Conservation (phyloP, 768 basidiomycete genomes). For the Sporobolomyces pararoseus region DNA sequence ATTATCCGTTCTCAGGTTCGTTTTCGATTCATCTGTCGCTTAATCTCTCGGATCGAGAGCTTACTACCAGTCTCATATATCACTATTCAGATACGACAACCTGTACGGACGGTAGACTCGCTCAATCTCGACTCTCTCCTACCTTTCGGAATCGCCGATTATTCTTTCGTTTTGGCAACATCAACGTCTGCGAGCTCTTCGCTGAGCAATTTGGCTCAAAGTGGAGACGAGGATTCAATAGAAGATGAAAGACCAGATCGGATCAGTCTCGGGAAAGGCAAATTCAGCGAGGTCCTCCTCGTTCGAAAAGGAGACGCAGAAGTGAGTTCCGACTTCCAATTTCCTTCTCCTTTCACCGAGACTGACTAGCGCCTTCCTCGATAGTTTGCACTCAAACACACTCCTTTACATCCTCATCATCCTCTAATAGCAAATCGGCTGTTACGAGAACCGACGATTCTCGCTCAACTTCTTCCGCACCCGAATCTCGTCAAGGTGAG, state of each 20-base stretch:
- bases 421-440: slow-evolving; percentile 53
- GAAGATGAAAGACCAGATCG: neutral
- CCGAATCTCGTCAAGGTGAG: slow-evolving; percentile 50
- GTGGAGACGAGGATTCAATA: neutral
- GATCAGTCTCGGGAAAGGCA: slow-evolving; percentile 50
- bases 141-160: slow-evolving; percentile 49
- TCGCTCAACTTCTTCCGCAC: slow-evolving; percentile 52
- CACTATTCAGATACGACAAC: slow-evolving; percentile 21
- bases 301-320: slow-evolving; percentile 48
- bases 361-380: neutral
- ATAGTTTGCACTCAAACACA: slow-evolving; percentile 54
- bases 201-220: neutral
- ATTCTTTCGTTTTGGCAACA: slow-evolving; percentile 47
- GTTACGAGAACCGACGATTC: slow-evolving; percentile 52
- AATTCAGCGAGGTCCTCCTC: slow-evolving; percentile 52
- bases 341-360: neutral
- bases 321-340: slow-evolving; percentile 32
- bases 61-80: no score
- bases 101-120: slow-evolving; percentile 23
- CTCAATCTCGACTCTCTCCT: slow-evolving; percentile 49
- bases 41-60: neutral
- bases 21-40: neutral
- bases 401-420: slow-evolving; percentile 53
- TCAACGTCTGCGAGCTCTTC: neutral
- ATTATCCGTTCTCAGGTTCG: slow-evolving; percentile 33